Evolutionary conservation across 2,329 filamentous ascomycete genomes (phyloP), one percentile per base, ranked within the genome.

Genomic region (Apiospora aurea): DNA sequence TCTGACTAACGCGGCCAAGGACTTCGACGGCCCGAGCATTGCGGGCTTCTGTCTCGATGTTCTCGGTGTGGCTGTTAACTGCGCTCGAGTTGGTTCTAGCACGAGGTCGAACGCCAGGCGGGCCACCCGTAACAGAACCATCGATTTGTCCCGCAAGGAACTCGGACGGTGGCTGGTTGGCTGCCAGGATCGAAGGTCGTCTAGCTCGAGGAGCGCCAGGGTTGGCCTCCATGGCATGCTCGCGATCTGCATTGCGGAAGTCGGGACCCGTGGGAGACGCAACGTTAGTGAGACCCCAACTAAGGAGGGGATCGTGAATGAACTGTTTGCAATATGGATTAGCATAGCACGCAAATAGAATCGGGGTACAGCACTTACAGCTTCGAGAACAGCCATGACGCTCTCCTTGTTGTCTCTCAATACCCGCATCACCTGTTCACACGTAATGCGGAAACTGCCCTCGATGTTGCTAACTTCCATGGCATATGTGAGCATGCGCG

Each of bases 401-500:
- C 95, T 97, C 85, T 99, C 96, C 84, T 99, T 99, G 83, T 99
- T 99, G 76, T 96, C 95, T 71, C 96, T 88, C 75, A 99, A 86
- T 18, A 99, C 95, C 73, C 96, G 91, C 96, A 99, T 99, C 69
- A 98, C 96, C 77, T 97, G 95, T 83, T 99, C 97, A 78, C 96
- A 99, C 7, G 96, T 98, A 72, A 97, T 98, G 73, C 97, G 91
- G 87, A 97, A 99, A 83, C 94, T 97, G 77, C 96, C 96, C 83
- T 99, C 96, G 76, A 99, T 99, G 80, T 99, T 99, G 88, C 95
- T 98, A 71, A 99, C 96, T 84, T 99, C 96, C 96, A 99, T 99
- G 29, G 97, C 97, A 80, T 98, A 99, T 0, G 97, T 99, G 83
- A 99, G 90, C 96, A 99, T 99, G 76, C 96, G 91, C 2, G 96